These are phyloP conservation scores for Fomitopsis schrenkii DNA, from an alignment of 1,284 basidiomycete species.

Conservation along the genomic window DNA sequence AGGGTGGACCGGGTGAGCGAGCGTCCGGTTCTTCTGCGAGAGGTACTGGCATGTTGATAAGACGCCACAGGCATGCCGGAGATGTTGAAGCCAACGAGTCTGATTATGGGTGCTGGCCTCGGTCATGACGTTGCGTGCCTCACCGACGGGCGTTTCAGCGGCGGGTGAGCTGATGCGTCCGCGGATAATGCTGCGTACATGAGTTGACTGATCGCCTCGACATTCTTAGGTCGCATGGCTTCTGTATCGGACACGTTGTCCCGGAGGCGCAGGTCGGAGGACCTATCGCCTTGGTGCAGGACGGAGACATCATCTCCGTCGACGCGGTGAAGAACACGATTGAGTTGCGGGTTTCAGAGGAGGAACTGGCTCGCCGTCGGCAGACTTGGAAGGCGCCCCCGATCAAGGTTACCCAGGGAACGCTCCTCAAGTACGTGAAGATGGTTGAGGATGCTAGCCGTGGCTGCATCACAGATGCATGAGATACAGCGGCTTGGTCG, in stretches of 20 bases:
- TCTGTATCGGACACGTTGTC: conserved; percentile 90
- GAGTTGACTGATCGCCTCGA: conserved; percentile 4
- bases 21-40: not conserved
- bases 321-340: conserved; percentile 85
- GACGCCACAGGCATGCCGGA: conserved; percentile 77
- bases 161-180: conserved; percentile 56
- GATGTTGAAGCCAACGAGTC: conserved; percentile 89
- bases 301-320: conserved; percentile 84
- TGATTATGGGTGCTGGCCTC: conserved; percentile 93
- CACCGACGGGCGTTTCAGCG: conserved; percentile 93
- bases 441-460: conserved; percentile 82
- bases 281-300: conserved; percentile 84
- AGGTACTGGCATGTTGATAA: not conserved
- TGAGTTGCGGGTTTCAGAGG: conserved; percentile 63
- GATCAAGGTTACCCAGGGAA: conserved; percentile 81
- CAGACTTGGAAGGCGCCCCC: conserved; percentile 77
- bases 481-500: not conserved
- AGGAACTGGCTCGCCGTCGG: conserved; percentile 68
- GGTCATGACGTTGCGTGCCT: conserved; percentile 87
- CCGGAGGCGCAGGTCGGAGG: conserved; percentile 89
- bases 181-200: not conserved
- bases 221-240: conserved; percentile 70
- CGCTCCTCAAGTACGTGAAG: conserved; percentile 87
- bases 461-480: conserved; percentile 86
- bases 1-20: conserved; percentile 77